A percentile compares a stretch with the other conserved stretches of the same genome.
These are phyloP conservation scores for Calvatia gigantea DNA, from an alignment of 768 basidiomycete genomes.

Conservation along the genomic window DNA sequence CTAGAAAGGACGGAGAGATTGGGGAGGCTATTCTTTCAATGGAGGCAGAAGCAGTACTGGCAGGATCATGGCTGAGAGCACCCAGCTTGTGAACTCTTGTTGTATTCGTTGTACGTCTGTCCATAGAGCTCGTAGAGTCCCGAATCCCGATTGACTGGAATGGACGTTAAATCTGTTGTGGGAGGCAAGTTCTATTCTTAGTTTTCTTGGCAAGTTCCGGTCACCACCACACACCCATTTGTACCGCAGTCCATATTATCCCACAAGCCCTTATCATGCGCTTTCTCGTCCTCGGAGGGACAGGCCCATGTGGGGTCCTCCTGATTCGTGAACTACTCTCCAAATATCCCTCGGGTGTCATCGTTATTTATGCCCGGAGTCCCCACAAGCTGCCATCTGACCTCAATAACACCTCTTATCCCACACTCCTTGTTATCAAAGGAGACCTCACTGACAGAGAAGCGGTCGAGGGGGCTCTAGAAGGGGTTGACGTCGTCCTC, in stretches of 20 bases:
- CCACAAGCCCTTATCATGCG: conserved; percentile 27
- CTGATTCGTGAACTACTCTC: conserved; percentile 54
- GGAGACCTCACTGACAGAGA: conserved; percentile 54
- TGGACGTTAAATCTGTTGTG: not conserved
- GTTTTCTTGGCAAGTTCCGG: not conserved
- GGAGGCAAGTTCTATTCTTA: not conserved
- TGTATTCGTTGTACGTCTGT: not conserved
- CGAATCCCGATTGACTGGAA: not conserved
- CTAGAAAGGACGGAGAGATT: conserved; percentile 41
- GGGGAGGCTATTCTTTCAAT: conserved; percentile 42
- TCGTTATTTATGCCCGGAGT: conserved; percentile 63
- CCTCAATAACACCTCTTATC: conserved; percentile 33
- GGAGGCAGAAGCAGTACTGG: conserved; percentile 40
- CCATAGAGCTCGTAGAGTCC: not conserved
- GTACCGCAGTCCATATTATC: not conserved
- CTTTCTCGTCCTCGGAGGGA: conserved; percentile 67
- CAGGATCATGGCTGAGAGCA: conserved; percentile 37
- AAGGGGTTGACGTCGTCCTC: conserved; percentile 58
- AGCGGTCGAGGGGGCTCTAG: conserved; percentile 46
- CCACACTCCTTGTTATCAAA: conserved; percentile 43
- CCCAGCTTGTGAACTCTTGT: conserved; percentile 17
- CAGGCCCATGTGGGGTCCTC: conserved; percentile 56
- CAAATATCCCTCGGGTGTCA: conserved; percentile 29
- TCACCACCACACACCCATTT: not conserved
- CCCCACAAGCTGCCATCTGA: conserved; percentile 60